Conservation (phyloP, 148 eudicot species). For the Hydrangea macrophylla region DNA sequence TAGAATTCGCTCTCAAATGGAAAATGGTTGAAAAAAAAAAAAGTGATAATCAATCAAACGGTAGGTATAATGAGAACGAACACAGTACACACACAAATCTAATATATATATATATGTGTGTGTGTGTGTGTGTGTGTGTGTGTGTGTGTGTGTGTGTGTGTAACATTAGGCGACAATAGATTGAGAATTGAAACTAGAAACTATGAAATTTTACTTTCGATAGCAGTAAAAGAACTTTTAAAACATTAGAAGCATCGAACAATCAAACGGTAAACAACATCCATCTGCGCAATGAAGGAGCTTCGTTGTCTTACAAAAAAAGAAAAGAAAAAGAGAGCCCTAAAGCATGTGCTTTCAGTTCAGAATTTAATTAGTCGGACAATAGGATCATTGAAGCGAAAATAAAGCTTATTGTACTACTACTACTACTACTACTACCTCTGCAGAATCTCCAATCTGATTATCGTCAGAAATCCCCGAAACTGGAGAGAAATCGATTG, state of each 20-base stretch:
- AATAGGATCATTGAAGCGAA: neutral
- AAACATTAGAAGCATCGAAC: neutral
- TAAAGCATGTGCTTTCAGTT: too few species aligned
- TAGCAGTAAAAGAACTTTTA: neutral
- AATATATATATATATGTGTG: too few species aligned
- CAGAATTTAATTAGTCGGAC: neutral
- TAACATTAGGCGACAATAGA: neutral
- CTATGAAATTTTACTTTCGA: neutral
- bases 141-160: too few species aligned
- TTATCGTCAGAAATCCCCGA: constrained; percentile 29
- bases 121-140: too few species aligned
- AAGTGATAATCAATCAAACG: neutral
- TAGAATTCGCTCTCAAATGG: neutral
- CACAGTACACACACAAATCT: too few species aligned
- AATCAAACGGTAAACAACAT: neutral
- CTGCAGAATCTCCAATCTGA: constrained; percentile 23
- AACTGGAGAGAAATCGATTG: constrained; percentile 17
- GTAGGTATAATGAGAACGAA: too few species aligned
- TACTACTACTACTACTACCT: constrained; percentile 38
- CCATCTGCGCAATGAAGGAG: neutral
- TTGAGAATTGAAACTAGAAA: neutral
- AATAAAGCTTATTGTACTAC: neutral
- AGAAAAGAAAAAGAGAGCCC: too few species aligned
- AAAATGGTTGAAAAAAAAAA: neutral
- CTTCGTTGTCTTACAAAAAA: too few species aligned